These are phyloP conservation scores for Penicillium lividum DNA, from an alignment of 495 filamentous ascomycete species.

Conservation along the genomic window DNA sequence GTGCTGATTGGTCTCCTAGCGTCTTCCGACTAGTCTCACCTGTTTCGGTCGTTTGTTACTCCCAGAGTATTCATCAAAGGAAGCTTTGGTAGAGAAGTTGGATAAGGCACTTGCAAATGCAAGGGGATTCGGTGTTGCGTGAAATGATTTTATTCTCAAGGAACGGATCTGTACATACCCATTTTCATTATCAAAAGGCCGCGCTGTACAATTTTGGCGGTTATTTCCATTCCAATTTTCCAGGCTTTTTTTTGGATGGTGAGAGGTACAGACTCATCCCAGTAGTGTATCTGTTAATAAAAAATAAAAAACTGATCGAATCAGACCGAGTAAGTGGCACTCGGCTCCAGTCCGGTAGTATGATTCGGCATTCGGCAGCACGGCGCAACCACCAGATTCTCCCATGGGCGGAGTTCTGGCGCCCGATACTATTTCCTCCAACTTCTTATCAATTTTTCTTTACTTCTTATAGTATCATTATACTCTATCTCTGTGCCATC, in stretches of 20 bases:
- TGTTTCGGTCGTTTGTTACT: slow-evolving; percentile 86
- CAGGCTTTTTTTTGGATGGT: not conserved
- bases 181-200: not conserved
- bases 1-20: slow-evolving; percentile 34
- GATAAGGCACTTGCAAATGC: slow-evolving; percentile 81
- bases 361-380: slow-evolving; percentile 3
- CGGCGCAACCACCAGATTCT: slow-evolving; percentile 4
- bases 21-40: slow-evolving; percentile 79
- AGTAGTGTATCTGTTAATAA: not conserved
- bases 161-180: slow-evolving; percentile 24
- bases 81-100: slow-evolving; percentile 72
- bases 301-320: not conserved
- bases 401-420: slow-evolving; percentile 5
- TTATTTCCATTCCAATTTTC: too few species aligned
- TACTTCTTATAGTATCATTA: not conserved
- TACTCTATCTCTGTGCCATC: not conserved
- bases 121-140: slow-evolving; percentile 85
- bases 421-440: slow-evolving; percentile 1
- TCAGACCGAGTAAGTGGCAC: not conserved
- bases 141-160: slow-evolving; percentile 20
- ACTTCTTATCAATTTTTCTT: not conserved
- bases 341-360: not conserved
- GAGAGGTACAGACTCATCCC: not conserved
- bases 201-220: not conserved
- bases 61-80: slow-evolving; percentile 73